Conservation (phyloP, 1,284 basidiomycete species). For the Gymnopus androsaceus region DNA sequence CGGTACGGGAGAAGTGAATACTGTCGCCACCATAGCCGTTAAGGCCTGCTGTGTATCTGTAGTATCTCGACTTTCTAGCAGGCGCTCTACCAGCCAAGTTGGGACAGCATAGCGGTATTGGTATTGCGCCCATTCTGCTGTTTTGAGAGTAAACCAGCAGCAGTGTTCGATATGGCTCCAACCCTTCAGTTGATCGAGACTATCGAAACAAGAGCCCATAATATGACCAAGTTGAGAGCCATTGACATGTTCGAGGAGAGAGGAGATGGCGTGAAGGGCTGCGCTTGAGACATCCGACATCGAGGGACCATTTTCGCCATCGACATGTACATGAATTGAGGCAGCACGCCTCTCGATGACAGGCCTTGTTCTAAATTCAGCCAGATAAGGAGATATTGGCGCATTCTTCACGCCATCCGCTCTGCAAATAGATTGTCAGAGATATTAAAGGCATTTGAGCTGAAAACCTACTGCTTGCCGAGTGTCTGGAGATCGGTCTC, state of each 20-base stretch:
- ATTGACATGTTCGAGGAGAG: constrained; percentile 77
- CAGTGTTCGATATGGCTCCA: constrained; percentile 81
- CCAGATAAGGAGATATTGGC: constrained; percentile 73
- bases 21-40: constrained; percentile 81
- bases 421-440: constrained; percentile 36
- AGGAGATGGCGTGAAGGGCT: constrained; percentile 72
- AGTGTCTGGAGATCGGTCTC: constrained; percentile 64
- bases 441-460: not conserved
- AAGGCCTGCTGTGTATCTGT: constrained; percentile 67
- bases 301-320: constrained; percentile 86
- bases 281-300: constrained; percentile 74
- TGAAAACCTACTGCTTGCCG: constrained; percentile 62
- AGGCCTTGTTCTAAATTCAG: constrained; percentile 78
- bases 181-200: constrained; percentile 60
- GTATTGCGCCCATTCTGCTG: constrained; percentile 85
- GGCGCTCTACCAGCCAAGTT: constrained; percentile 80
- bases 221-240: constrained; percentile 75
- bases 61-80: constrained; percentile 71
- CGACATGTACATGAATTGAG: constrained; percentile 84
- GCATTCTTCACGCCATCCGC: constrained; percentile 64
- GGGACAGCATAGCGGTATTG: constrained; percentile 93
- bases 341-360: constrained; percentile 78
- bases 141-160: constrained; percentile 79
- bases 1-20: constrained; percentile 81
- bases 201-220: constrained; percentile 70